phyloP scores from a whole-genome alignment of 1,139 yeast genomes.

The Citeromyces siamensis region DNA sequence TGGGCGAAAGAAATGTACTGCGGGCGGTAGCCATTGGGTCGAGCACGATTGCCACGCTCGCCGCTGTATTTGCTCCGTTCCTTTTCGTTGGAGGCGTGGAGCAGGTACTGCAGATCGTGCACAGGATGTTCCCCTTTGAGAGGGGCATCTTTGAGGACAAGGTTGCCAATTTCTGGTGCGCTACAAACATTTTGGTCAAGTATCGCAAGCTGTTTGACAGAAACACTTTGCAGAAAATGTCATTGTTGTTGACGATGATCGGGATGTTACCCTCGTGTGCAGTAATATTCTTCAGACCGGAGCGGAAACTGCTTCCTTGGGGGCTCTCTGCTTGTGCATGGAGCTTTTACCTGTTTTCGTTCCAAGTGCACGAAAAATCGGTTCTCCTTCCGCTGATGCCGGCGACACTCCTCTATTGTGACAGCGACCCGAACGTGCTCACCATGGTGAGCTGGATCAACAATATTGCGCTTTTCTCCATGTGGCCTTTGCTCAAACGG shows the following conservation, averaged over 20 bases:
- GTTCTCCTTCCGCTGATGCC: conserved; percentile 85
- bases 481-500: conserved; percentile 76
- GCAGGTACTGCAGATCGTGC: conserved; percentile 20
- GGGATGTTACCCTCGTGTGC: conserved; percentile 60
- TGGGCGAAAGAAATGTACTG: conserved; percentile 24
- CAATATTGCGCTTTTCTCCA: conserved; percentile 71
- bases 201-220: conserved; percentile 43
- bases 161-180: conserved; percentile 97
- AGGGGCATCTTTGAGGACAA: conserved; percentile 97
- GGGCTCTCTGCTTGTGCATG: conserved; percentile 77
- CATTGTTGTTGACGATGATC: conserved; percentile 50
- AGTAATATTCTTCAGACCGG: conserved; percentile 38
- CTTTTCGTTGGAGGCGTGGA: conserved; percentile 24
- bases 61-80: conserved; percentile 50
- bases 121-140: conserved; percentile 80
- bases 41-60: conserved; percentile 46
- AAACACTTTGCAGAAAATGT: conserved; percentile 47
- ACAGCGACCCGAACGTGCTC: conserved; percentile 43
- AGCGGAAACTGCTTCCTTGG: conserved; percentile 43
- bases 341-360: conserved; percentile 82
- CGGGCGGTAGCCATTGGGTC: conserved; percentile 49
- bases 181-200: conserved; percentile 66
- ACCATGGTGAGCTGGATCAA: conserved; percentile 81
- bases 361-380: conserved; percentile 93
- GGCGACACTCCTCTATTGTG: conserved; percentile 52